phyloP scores from a whole-genome alignment of 257 asterid species.

The Gentiana dahurica region DNA sequence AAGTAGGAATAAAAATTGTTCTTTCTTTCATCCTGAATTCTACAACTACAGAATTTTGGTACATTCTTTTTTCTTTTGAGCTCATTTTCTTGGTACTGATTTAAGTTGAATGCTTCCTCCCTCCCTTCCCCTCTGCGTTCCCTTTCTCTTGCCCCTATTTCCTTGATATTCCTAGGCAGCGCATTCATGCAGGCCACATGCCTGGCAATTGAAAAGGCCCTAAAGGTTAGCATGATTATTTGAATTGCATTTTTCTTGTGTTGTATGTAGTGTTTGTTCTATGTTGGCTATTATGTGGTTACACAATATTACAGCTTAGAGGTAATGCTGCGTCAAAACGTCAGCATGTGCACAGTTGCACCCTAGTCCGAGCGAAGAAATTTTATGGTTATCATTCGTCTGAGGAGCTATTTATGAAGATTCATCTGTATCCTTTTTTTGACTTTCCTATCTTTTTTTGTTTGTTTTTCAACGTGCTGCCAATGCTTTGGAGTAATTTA shows the following conservation, averaged over 20 bases:
- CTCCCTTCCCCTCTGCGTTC: too few species aligned
- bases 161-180: constrained; percentile 34
- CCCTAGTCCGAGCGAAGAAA: constrained; percentile 73
- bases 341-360: constrained; percentile 85
- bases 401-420: constrained; percentile 87
- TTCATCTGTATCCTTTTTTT: constrained; percentile 78
- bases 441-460: background rate
- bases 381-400: constrained; percentile 85
- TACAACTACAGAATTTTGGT: too few species aligned
- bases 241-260: constrained; percentile 1
- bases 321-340: constrained; percentile 72
- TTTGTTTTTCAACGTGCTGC: background rate
- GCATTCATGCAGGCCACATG: constrained; percentile 36
- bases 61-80: too few species aligned
- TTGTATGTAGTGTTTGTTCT: constrained; percentile 7
- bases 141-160: background rate
- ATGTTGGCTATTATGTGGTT: constrained; percentile 9
- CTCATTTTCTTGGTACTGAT: too few species aligned
- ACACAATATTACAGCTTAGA: constrained; percentile 46
- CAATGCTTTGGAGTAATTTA: background rate
- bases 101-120: too few species aligned
- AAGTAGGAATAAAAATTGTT: too few species aligned
- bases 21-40: too few species aligned
- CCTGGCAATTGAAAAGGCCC: constrained; percentile 73
- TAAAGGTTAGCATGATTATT: constrained; percentile 44